Evolutionary conservation across 2,329 filamentous ascomycete species (phyloP), one percentile per base, ranked within the genome.

Genomic region (Scleromitrula shiraiana): DNA sequence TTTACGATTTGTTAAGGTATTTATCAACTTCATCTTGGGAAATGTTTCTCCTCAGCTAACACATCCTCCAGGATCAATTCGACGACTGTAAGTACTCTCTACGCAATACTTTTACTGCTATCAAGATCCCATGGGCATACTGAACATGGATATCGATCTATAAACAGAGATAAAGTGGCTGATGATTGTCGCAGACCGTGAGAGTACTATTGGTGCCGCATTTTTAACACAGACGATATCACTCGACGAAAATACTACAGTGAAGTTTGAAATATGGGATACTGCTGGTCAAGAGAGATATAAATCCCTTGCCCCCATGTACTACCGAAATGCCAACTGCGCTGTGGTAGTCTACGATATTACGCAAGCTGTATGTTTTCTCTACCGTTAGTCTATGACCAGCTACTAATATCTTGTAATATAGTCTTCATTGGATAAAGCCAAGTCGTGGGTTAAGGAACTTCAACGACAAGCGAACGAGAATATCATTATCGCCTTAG

Each of bases 181-280:
- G 24, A 40, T 19, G 10, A 19, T 36, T 7, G 22, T 12, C 23
- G 19, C 19, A 52, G 50, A 53, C 20, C 48, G 62, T 52, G 62
- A 64, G 40, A 61, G 58, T 29, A 64, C 62, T 9, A 64, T 64
- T 52, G 62, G 93, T 69, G 93, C 94, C 61, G 94, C 94, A 59
- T 98, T 98, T 77, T 80, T 98, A 59, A 98, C 93, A 63, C 93
- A 98, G 72, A 98, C 93, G 59, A 96, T 98, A 68, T 91, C 91
- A 50, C 85, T 98, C 69, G 91, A 97, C 68, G 93, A 97, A 66
- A 93, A 82, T 70, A 97, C 93, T 51, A 98, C 93, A 49, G 91
- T 98, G 70, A 98, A 98, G 76, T 98, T 98, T 65, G 93, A 98
- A 72, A 98, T 98, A 66, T 98, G 93, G 90, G 90, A 96, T 70